phyloP scores from a whole-genome alignment of 1,284 basidiomycete species.

The Lentinula novae-zelandiae region DNA sequence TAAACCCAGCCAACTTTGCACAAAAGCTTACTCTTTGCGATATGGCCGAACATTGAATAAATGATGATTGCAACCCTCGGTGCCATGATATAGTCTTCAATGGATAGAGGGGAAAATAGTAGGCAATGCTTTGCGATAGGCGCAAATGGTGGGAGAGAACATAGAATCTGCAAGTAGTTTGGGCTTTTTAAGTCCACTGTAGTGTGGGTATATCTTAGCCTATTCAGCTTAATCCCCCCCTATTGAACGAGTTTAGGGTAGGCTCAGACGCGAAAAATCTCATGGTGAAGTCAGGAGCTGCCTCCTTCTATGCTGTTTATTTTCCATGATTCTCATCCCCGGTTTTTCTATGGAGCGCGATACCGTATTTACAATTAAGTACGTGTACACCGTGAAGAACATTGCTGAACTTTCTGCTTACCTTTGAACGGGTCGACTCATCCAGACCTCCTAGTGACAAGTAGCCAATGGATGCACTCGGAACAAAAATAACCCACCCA shows the following conservation, averaged over 20 bases:
- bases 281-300: too few relatives aligned
- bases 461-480: too few relatives aligned
- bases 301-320: too few relatives aligned
- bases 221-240: neutral
- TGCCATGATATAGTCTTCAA: slow-evolving; percentile 13
- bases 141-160: neutral
- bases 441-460: too few relatives aligned
- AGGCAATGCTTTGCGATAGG: neutral
- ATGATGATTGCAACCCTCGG: slow-evolving; percentile 78
- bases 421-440: too few relatives aligned
- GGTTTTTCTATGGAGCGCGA: too few relatives aligned
- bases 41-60: slow-evolving; percentile 83
- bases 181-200: neutral
- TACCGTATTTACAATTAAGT: too few relatives aligned
- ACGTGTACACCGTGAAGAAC: too few relatives aligned
- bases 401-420: too few relatives aligned
- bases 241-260: neutral
- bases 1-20: neutral
- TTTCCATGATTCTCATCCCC: too few relatives aligned
- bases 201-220: neutral
- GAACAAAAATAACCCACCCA: too few relatives aligned
- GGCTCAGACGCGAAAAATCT: neutral
- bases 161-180: neutral
- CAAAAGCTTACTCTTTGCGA: slow-evolving; percentile 51
- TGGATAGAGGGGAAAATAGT: neutral